These are phyloP conservation scores for Sugiyamaella neomexicana DNA, from an alignment of 1,139 yeast species.

Conservation along the genomic window DNA sequence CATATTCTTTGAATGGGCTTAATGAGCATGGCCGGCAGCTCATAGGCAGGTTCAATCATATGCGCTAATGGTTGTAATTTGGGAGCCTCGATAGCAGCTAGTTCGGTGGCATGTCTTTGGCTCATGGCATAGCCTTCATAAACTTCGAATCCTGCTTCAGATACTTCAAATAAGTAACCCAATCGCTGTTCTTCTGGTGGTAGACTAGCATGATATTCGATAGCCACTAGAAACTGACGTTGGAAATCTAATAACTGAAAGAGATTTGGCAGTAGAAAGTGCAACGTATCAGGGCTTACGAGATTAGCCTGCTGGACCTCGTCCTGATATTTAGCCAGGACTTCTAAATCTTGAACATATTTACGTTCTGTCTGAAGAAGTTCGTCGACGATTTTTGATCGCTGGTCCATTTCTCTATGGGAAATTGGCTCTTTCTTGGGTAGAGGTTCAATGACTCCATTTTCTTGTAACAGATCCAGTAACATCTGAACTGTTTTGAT, in stretches of 20 bases:
- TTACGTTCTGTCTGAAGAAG: constrained; percentile 86
- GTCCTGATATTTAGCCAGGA: constrained; percentile 62
- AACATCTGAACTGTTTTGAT: constrained; percentile 67
- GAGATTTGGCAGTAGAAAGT: constrained; percentile 82
- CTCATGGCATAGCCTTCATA: constrained; percentile 85
- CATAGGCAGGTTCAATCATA: constrained; percentile 82
- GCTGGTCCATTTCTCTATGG: constrained; percentile 29
- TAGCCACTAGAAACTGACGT: constrained; percentile 79
- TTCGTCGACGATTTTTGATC: constrained; percentile 81
- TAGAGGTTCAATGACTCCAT: constrained; percentile 26
- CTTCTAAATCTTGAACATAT: constrained; percentile 86
- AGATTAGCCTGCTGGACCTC: constrained; percentile 66
- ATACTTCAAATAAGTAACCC: constrained; percentile 79
- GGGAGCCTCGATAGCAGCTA: constrained; percentile 64
- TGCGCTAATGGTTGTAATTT: constrained; percentile 57
- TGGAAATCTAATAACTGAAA: constrained; percentile 87
- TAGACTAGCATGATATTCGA: constrained; percentile 82
- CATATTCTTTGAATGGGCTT: constrained; percentile 95
- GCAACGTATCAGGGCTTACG: constrained; percentile 76
- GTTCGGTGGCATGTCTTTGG: constrained; percentile 84
- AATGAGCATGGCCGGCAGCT: constrained; percentile 81
- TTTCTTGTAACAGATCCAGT: constrained; percentile 44
- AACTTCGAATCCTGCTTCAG: constrained; percentile 77
- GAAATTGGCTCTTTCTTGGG: constrained; percentile 12
- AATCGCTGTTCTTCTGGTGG: constrained; percentile 77